Evolutionary conservation across 2,329 filamentous ascomycete genomes (phyloP), one percentile per base, ranked within the genome.

Genomic region (Epichloe baconii): DNA sequence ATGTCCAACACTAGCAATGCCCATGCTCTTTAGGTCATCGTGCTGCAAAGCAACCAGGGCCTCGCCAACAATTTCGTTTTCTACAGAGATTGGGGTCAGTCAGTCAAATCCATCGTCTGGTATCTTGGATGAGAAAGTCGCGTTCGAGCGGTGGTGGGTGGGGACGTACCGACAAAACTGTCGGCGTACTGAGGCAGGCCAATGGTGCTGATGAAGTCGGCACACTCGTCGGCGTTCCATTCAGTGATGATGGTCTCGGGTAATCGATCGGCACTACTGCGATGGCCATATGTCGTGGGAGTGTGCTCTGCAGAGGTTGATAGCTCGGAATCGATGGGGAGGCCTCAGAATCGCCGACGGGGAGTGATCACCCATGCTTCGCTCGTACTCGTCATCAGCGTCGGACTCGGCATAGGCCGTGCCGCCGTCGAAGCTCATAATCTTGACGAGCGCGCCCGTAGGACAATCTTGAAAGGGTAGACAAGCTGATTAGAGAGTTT

Each of bases 1-100:
- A 71, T 98, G 93, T 41, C 93, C 93, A 46, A 96, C 88, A 69
- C 91, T 97, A 56, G 76, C 75, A 57, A 98, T 86, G 46, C 90
- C 90, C 83, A 97, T 91, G 64, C 94, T 88, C 69, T 94, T 95
- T 60, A 98, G 74, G 65, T 97, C 91, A 52, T 95, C 87, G 65
- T 97, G 93, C 56, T 86, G 85, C 56, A 98, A 72, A 41, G 88
- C 88, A 52, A 95, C 81, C 55, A 98, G 74, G 49, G 88, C 91
- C 66, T 97, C 89, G 57, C 93, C 93, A 38, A 90, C 85, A 59
- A 98, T 94, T 56, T 88, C 89, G 64, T 98, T 95, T 62, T 96
- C 93, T 93, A 66, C 49, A 52, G 34, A 36, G 41, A 46, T 26
- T 26, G 44, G 41, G 53, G 61, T 58, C 56, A 64, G 26, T 21